Evolutionary conservation across 73 alveolate species (phyloP), one percentile per base, ranked within the genome.

Genomic region (Uronychia binucleata): DNA sequence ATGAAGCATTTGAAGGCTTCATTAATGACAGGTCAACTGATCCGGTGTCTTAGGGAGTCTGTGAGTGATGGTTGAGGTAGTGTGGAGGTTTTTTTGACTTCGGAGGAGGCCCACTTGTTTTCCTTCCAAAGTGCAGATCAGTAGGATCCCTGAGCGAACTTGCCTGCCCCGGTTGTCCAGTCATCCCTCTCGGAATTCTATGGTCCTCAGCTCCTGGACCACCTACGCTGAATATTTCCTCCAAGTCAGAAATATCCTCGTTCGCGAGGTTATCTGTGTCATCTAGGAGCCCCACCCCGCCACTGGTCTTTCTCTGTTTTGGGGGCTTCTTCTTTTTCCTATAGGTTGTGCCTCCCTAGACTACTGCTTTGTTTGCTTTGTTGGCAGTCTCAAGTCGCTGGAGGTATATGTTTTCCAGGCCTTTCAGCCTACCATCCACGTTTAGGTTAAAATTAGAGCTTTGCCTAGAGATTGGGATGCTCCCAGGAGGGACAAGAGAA

Each of bases 361-460:
- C 67, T 19, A 46, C 67, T 19, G 19, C 67, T 19, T 11, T 11
- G 19, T 11, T 19, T 19, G n/a, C 67, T 19, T 75, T 83, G 27
- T 85, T 33, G 30, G 78, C 19, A 46, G 91, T 87, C 74, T 89
- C 95, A 46, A 89, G 75, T 84, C 95, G 58, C 60, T 89, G 79
- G 0, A 89, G 89, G 78, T 89, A 89, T 31, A 89, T 89, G 33
- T 77, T 84, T 35, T 89, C 95, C 0, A 89, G 89, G 1, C 95
- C 95, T 67, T 80, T 83, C 14, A 89, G 77, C 84, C 84, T 84
- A 0, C 80, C 83, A 26, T 77, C 90, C 29, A 67, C 13, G 33
- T 11, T 8, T 1, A 78, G 8, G 31, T 28, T 46, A 11, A 46
- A 14, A 27, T 28, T 34, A 34, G 77, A 29, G 1, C 90, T 78